phyloP scores from a whole-genome alignment of 1,139 yeast species.

The Kodamaea anthophila region DNA sequence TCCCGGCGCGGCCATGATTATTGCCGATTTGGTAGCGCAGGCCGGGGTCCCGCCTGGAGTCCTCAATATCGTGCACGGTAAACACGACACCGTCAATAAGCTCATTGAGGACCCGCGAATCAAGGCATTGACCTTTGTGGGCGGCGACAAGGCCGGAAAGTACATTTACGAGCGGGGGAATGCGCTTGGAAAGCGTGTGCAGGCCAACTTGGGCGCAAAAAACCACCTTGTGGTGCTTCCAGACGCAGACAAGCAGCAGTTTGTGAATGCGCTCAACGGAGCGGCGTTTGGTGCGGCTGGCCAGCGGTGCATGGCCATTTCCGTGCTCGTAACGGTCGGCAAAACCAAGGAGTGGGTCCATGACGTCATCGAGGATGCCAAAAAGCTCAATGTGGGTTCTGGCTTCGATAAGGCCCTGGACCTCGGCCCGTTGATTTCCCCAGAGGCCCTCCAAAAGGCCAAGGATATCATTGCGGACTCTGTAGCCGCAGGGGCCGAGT shows the following conservation, averaged over 20 bases:
- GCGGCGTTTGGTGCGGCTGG: constrained; percentile 87
- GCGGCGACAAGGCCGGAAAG: constrained; percentile 72
- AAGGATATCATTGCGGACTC: constrained; percentile 52
- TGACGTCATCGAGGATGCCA: constrained; percentile 57
- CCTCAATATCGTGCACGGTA: constrained; percentile 69
- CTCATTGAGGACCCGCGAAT: constrained; percentile 70
- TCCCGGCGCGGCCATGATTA: constrained; percentile 75
- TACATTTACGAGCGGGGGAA: constrained; percentile 65
- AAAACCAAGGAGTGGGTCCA: constrained; percentile 58
- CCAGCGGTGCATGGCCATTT: constrained; percentile 79
- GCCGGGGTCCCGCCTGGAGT: constrained; percentile 82
- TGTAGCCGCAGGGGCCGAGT: constrained; percentile 50
- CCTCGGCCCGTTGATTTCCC: constrained; percentile 68
- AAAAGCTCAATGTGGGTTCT: constrained; percentile 53
- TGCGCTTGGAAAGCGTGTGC: constrained; percentile 69
- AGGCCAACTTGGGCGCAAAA: constrained; percentile 75
- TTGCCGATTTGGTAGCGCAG: constrained; percentile 67
- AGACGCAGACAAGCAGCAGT: constrained; percentile 63
- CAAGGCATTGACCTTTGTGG: constrained; percentile 74
- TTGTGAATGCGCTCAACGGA: constrained; percentile 63
- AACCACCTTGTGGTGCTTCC: constrained; percentile 71
- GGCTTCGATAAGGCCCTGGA: constrained; percentile 61
- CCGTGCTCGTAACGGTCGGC: constrained; percentile 73
- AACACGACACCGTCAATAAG: constrained; percentile 70
- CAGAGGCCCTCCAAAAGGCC: constrained; percentile 50